Conservation (phyloP, 1,284 basidiomycete genomes). For the Tilletia setariae region DNA sequence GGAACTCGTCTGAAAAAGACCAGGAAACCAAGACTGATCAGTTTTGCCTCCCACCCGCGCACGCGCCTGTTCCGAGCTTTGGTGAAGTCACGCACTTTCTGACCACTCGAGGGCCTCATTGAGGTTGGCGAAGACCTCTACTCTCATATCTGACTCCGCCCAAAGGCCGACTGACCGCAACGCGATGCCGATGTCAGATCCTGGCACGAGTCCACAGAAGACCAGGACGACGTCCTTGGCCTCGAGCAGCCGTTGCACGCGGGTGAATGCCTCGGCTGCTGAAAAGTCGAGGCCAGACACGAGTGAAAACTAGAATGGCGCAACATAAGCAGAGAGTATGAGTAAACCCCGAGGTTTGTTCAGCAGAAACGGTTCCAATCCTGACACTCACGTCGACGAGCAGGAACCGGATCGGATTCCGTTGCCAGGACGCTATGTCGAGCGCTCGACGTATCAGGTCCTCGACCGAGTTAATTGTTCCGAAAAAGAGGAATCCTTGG, state of each 20-base stretch:
- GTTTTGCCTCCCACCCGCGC: constrained; percentile 65
- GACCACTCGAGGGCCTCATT: constrained; percentile 91
- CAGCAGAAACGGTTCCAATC: constrained; percentile 54
- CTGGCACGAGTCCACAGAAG: constrained; percentile 70
- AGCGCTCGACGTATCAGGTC: constrained; percentile 70
- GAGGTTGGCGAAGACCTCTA: constrained; percentile 74
- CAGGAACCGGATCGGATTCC: constrained; percentile 76
- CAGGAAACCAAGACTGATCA: neutral
- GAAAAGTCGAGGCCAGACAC: constrained; percentile 91
- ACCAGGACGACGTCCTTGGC: constrained; percentile 78
- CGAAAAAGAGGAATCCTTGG: constrained; percentile 92
- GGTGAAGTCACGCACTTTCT: constrained; percentile 23
- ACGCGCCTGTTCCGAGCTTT: constrained; percentile 56
- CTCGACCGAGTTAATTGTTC: constrained; percentile 85
- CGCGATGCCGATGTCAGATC: constrained; percentile 45
- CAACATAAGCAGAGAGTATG: neutral
- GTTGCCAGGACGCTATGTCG: constrained; percentile 70
- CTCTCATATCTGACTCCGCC: constrained; percentile 52
- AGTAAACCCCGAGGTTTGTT: neutral
- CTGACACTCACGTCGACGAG: constrained; percentile 36
- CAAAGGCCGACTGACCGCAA: constrained; percentile 66
- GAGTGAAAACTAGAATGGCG: constrained; percentile 74
- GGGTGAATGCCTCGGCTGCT: constrained; percentile 88
- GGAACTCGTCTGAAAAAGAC: constrained; percentile 45
- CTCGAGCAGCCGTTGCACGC: constrained; percentile 77